Base-by-base conservation (phyloP, 371 early-diverging fungal species). In the Dinochytrium kinnereticum region DNA sequence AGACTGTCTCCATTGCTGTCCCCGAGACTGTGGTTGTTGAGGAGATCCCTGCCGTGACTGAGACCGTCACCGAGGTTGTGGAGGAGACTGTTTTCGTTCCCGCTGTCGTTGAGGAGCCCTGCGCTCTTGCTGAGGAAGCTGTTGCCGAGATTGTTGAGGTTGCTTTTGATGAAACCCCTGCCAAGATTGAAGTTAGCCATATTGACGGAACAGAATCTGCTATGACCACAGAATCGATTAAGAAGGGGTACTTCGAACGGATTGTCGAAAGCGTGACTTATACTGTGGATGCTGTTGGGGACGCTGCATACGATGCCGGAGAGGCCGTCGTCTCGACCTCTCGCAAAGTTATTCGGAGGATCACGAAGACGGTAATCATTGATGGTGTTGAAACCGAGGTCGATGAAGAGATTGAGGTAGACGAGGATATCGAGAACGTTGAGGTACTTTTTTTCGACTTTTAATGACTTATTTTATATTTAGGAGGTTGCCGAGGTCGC, bases 241-340 rank as follows among this genome's bases (percentile, higher is more conserved):
- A 30, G 26, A 55, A 55, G 30, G 57, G 57, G 5, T 55, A 7
- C 26, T 30, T 55, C 26, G 17, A 55, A 26, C 10, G 17, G 7
- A 55, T 55, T 24, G 57, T 55, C 24, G 57, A 55, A 10, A 55
- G 10, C 24, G 57, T 55, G 17, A 17, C 57, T 30, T 55, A 19
- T 10, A 26, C 57, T 24, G 57, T 26, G 5, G 57, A 55, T 24
- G 57, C 24, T 30, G 57, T 55, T 55, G 57, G 57, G 10, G 57
- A 55, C 26, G 57, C 57, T 55, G 57, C 24, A 17, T 7, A 15
- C 24, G 57, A 55, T 26, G 57, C 57, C 7, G 57, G 57, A 17
- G 57, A 55, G 30, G 24, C 57, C 57, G 57, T 55, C 57, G 57
- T 55, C 57, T 55, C 57, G 7, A 30, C 26, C 24, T 26, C 57